Evolutionary conservation across 2,329 filamentous ascomycete species (phyloP), one percentile per base, ranked within the genome.

Genomic region (Arthrobotrys iridis): DNA sequence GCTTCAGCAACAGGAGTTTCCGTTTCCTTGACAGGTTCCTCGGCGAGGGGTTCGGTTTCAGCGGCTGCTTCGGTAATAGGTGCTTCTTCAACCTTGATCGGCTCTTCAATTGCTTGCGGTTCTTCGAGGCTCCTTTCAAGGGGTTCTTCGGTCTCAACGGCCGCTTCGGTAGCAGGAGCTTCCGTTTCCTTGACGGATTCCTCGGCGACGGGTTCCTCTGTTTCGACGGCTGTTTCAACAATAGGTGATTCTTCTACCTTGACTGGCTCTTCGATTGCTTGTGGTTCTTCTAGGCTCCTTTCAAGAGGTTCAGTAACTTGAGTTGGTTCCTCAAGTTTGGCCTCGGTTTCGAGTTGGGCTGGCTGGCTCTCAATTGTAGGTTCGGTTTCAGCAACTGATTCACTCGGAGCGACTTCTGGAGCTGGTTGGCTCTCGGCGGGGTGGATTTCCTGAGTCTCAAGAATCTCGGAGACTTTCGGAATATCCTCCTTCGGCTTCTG

Each of bases 391-490:
- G 48, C 24, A 11, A 26, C 33, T 26, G 52, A 33, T 41, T 59
- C 52, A 8, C 18, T 24, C 5, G 35, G 2, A 26, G 13, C 35
- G 20, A 20, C n/a, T 18, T 52, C 60, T 55, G 26, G 30, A 20
- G 33, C 45, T 33, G 60, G 30, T 15, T 64, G 48, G 6, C 41
- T 60, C 20, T 57, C 48, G 3, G 33, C 24, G 15, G 41, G n/a
- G 30, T 73, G 50, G 7, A 20, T 11, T 22, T 66, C 50, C 6
- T 22, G 60, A 1, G 60, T 26, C 28, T 60, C 62, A 6, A 74
- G 20, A 8, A 74, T 52, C 37, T 74, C 70, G n/a, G 70, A 43
- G 35, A 74, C 70, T 30, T 63, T 64, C 22, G 70, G 70, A 57
- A 74, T 74, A 28, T 74, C 70, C 20, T 74, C 70, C 60, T 48